Conservation (phyloP, 1,139 yeast genomes). For the Geotrichum armillariae region DNA sequence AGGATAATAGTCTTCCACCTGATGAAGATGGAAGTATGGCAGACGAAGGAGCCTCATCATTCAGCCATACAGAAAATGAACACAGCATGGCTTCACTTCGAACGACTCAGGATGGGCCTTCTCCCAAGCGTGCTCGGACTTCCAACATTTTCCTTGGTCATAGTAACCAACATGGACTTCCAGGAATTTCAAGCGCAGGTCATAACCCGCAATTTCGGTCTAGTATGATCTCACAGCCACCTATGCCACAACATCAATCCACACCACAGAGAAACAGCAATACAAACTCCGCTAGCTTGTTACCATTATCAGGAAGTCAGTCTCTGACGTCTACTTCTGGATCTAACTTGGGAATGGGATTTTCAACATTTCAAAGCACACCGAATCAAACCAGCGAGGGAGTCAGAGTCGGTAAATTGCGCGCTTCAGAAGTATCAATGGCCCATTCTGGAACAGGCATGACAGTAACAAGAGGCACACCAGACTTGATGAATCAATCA, state of each 20-base stretch:
- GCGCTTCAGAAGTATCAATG: neutral
- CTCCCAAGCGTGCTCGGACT: neutral
- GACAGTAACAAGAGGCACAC: neutral
- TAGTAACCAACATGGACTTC: neutral
- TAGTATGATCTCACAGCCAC: neutral
- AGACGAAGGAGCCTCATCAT: neutral
- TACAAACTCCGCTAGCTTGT: neutral
- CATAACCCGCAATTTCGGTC: neutral
- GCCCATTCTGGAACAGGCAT: conserved; percentile 1
- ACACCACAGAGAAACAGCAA: conserved; percentile 1
- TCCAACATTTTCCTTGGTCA: neutral
- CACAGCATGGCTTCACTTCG: neutral
- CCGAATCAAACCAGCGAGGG: neutral
- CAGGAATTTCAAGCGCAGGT: neutral
- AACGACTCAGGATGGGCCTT: neutral
- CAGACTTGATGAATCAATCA: conserved; percentile 1
- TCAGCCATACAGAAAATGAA: neutral
- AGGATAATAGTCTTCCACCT: neutral
- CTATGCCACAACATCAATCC: conserved; percentile 4
- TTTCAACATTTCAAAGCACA: neutral
- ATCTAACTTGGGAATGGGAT: neutral
- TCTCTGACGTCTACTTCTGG: neutral
- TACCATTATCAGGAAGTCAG: neutral
- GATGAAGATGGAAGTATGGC: neutral
- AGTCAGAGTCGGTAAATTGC: neutral